Evolutionary conservation across 1,284 basidiomycete genomes (phyloP).

Genomic region (Fomitopsis schrenkii): DNA sequence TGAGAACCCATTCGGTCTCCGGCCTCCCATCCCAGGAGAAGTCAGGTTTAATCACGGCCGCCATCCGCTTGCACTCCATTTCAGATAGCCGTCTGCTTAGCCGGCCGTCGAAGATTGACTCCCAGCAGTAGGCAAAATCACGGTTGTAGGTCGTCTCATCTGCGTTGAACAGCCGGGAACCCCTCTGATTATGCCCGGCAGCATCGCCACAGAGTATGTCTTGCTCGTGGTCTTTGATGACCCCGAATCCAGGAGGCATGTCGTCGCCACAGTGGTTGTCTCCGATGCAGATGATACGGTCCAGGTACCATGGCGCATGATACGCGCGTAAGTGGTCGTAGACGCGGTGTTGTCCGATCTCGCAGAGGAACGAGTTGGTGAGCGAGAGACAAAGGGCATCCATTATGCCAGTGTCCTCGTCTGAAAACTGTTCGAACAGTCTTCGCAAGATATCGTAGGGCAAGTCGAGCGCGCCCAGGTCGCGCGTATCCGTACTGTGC

Average conservation of each 20-base stretch:
- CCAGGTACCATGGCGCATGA: constrained; percentile 3
- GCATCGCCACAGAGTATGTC: too few species aligned
- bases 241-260: too few species aligned
- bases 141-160: too few species aligned
- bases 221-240: too few species aligned
- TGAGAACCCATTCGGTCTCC: background rate
- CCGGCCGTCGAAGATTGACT: too few species aligned
- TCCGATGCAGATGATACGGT: constrained; percentile 14
- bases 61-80: too few species aligned
- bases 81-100: too few species aligned
- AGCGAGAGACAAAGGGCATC: constrained; percentile 2
- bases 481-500: background rate
- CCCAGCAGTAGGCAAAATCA: too few species aligned
- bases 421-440: background rate
- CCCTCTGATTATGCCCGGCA: too few species aligned
- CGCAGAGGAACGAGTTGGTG: constrained; percentile 8
- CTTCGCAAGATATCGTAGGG: background rate
- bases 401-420: background rate
- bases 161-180: too few species aligned
- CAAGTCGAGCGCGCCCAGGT: background rate
- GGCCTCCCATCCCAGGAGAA: background rate
- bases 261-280: background rate
- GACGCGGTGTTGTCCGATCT: constrained; percentile 2
- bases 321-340: background rate
- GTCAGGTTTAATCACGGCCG: background rate